Evolutionary conservation across 2,329 filamentous ascomycete species (phyloP), one percentile per base, ranked within the genome.

Genomic region (Colletotrichum lupini): DNA sequence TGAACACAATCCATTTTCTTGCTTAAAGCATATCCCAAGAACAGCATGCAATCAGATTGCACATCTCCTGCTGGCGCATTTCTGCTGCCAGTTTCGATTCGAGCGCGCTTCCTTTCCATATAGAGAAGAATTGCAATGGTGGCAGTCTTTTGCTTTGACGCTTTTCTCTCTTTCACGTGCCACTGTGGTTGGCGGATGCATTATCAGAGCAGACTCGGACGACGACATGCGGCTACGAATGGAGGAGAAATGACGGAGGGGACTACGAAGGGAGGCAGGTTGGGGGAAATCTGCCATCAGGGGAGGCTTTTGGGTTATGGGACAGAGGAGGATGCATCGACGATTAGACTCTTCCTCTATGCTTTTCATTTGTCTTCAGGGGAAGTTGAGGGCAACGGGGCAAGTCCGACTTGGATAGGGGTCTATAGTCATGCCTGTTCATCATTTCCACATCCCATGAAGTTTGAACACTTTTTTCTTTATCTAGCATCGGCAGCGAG

Each of bases 21-120:
- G 9, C 53, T 55, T 65, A 22, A 26, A 61, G 46, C 55, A 73
- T 73, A 63, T 52, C 57, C 37, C 24, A 74, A 72, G 61, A 74
- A 58, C 72, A 74, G 61, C 37, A 72, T 72, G 72, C 72, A 72
- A 72, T 63, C 49, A 63, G 53, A 74, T 72, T 74, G 72, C 72
- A 67, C 56, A 60, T 65, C 56, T 59, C 59, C 58, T n/a, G 32
- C 56, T 49, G 32, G 59, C 42, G 49, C 22, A 28, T 56, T 63
- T 55, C 37, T 46, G 35, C 57, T 28, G 37, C 24, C 49, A 52
- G 61, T 60, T 57, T 52, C 42, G 8, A n/a, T 22, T 49, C 49
- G 42, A 65, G n/a, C 61, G 35, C 24, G 60, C 26, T 57, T 72
- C 42, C 53, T 42, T 62, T 55, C 9, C 53, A 26, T 24, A 53